Evolutionary conservation across 495 filamentous ascomycete species (phyloP), one percentile per base, ranked within the genome.

Genomic region (Jackrogersella minutella): DNA sequence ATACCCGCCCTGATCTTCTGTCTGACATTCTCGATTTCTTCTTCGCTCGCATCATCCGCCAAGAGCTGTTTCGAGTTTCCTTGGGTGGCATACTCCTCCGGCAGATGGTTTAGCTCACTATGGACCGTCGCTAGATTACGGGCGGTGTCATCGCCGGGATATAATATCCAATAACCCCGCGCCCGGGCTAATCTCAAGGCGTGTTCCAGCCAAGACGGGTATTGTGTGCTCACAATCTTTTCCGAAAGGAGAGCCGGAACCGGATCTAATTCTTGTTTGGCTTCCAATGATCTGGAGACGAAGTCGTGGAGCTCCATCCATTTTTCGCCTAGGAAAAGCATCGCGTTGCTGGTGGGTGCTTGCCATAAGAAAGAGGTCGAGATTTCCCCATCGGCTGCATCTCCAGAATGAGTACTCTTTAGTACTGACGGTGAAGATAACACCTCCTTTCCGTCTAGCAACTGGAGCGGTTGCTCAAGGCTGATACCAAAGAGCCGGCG

Each of bases 291-390:
- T 16, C 81, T 77, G 5, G 85, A 84, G 2, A 93, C 82, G 49
- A 94, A 91, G 13, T 84, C 82, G 70, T 97, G 91, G 13, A 96
- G 82, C 62, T 93, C 90, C 14, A 82, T 77, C 93, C 93, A 97
- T 72, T 89, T 91, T 31, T 92, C 87, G 19, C 92, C 92, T 51
- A 92, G 90, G 73, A 91, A 91, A 13, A 97, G 81, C 9, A 87
- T 85, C 1, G 92, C 92, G 67, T 93, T 90, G 69, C 87, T 89
- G 71, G 87, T 89, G 16, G 92, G 93, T 36, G 89, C 85, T 77
- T 96, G 89, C 89, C 90, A 96, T 2, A 93, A 78, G 65, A 94
- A 93, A 0, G 88, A 83, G 0, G 85, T 82, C 2, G 81, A 50
- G 11, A 62, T 65, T 5, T 79, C 68, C 26, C 22, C 70, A 66